Evolutionary conservation across 129 eudicot genomes (phyloP).

Genomic region (Lonicera japonica): DNA sequence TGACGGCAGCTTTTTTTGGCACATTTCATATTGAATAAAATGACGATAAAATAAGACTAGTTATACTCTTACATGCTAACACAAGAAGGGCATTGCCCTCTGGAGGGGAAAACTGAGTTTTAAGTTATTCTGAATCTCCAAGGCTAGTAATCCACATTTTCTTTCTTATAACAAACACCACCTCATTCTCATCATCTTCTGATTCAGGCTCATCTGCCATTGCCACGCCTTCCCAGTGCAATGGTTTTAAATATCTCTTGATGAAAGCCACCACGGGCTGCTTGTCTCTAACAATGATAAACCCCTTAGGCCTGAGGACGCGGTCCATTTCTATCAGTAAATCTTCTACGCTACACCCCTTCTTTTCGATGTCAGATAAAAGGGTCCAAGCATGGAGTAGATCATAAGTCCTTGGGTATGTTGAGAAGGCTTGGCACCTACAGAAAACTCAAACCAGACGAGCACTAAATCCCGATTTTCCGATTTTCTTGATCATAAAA

Average conservation of each 20-base stretch:
- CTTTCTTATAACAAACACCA: slow-evolving; percentile 72
- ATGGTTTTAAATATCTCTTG: slow-evolving; percentile 69
- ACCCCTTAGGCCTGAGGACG: slow-evolving; percentile 84
- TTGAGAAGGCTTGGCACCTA: slow-evolving; percentile 98
- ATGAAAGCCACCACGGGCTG: slow-evolving; percentile 65
- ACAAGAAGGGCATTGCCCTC: too few relatives aligned
- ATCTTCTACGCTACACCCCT: slow-evolving; percentile 95
- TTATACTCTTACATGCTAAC: too few relatives aligned
- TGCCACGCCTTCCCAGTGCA: slow-evolving; percentile 92
- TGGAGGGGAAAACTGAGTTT: too few relatives aligned
- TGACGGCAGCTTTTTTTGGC: too few relatives aligned
- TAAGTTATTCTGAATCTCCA: slow-evolving; percentile 52
- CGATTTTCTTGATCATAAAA: too few relatives aligned
- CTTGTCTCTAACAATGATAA: slow-evolving; percentile 67
- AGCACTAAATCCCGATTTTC: too few relatives aligned
- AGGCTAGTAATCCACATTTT: slow-evolving; percentile 87
- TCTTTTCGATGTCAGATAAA: slow-evolving; percentile 84
- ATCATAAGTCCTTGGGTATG: slow-evolving; percentile 92
- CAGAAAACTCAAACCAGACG: background rate
- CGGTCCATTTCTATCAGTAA: slow-evolving; percentile 86
- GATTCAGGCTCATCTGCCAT: slow-evolving; percentile 53
- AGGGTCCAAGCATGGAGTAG: slow-evolving; percentile 88
- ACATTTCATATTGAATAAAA: too few relatives aligned
- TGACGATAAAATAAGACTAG: too few relatives aligned
- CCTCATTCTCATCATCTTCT: slow-evolving; percentile 54